Base-by-base conservation (phyloP, 306 rosid genomes). In the Vigna nakashimae region DNA sequence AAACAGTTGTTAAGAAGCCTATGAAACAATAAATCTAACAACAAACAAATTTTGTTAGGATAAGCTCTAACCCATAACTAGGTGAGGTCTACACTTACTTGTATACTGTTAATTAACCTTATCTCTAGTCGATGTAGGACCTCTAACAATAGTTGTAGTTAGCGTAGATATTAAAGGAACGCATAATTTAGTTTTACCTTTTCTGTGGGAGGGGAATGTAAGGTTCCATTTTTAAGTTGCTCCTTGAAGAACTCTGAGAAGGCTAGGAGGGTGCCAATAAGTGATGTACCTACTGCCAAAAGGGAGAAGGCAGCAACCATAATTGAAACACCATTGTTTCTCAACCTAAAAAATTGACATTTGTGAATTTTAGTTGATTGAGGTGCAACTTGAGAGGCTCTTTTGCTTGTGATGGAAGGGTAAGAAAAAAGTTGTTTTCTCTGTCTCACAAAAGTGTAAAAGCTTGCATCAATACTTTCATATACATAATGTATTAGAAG, bases 251-350 rank as follows among this genome's bases (percentile, higher is more conserved):
- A 92, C 80, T 83, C 91, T 57, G 84, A 90, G 88, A 90, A 92
- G 71, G 85, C 79, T 38, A 88, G 82, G 16, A 92, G 89, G 70
- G 93, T 92, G 18, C 93, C 89, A 59, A 87, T 84, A 14, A 92
- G 72, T 64, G 95, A 88, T 55, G 97, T 88, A 36, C 90, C 92
- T 59, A 92, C 76, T 18, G 92, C 93, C 38, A 90, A 82, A 68
- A 90, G 88, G 6, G 97, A 92, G 87, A 92, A 92, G 80, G 88
- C 87, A 71, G 89, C 84, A 40, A 90, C 95, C 93, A 92, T 84
- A 77, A 81, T 64, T 76, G 97, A 83, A 80, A 88, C 83, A 48
- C 90, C 91, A 77, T 82, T 81, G 90, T 88, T 82, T 81, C 34
- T 65, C 75, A 84, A 88, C 80, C 96, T 50, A 77, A 72, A 69